Base-by-base conservation (phyloP, 2,329 filamentous ascomycete genomes). In the Colletotrichum gloeosporioides region DNA sequence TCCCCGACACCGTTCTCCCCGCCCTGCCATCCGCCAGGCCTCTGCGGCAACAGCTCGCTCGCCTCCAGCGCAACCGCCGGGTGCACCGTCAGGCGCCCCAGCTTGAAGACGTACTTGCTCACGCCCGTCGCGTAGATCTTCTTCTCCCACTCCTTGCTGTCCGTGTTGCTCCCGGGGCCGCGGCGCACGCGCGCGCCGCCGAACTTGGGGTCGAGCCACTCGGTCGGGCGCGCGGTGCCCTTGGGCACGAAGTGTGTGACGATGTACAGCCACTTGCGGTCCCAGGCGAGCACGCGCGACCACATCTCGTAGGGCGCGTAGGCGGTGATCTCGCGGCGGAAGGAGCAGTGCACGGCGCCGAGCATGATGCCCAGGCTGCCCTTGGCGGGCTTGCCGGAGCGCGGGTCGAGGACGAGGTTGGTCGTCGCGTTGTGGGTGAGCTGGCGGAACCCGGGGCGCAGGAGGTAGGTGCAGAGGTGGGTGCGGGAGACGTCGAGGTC, bases 401-500 rank as follows among this genome's bases (percentile, higher is more conserved):
- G 81, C 32, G 87, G 87, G 80, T 90, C 87, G 64, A 86, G 80
- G 44, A 93, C 89, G n/a, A 92, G 83, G 77, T 85, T 85, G 36
- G 86, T 87, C 27, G 84, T 80, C 3, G 84, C 84, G 78, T 93
- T 92, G 76, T 87, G 81, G 63, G 88, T 86, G 18, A 91, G 83
- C 22, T 83, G 86, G 55, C 88, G 85, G 81, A 94, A 88, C 2
- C 92, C 92, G 0, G 90, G 89, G 25, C 89, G 90, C 69, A 93
- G 87, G 4, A 96, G 86, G 78, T 93, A 91, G 65, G 92, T 93
- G 69, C 98, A 92, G 10, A 97, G 91, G 78, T 98, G 95, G 1
- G 94, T 94, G 73, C 97, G 94, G 53, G 94, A 92, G 76, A 96
- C 91, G 85, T 98, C 96, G 79, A 98, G 92, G 84, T 98, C 95